Evolutionary conservation across 2,329 filamentous ascomycete genomes (phyloP).

Genomic region (Nannizzia gypsea): DNA sequence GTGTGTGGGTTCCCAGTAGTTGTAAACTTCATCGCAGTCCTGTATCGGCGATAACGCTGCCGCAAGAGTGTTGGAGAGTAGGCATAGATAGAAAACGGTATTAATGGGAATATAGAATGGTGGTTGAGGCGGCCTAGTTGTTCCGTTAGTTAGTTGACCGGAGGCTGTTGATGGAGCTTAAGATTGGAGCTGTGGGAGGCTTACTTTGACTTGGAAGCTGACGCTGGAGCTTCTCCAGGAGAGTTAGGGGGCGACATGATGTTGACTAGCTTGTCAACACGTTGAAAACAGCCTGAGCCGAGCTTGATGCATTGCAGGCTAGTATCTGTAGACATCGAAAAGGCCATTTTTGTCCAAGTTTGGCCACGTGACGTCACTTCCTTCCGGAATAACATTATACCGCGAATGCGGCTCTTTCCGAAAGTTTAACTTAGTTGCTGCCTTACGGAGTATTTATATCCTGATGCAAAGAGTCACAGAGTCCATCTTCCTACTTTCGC

Average conservation of each 20-base stretch:
- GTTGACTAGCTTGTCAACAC: neutral
- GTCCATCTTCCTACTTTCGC: neutral
- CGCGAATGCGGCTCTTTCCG: neutral
- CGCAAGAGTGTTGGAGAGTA: conserved; percentile 60
- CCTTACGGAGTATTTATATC: neutral
- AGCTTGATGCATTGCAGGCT: neutral
- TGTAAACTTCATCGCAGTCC: conserved; percentile 97
- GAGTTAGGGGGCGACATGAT: neutral
- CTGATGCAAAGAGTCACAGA: neutral
- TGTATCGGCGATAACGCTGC: conserved; percentile 82
- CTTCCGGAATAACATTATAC: neutral
- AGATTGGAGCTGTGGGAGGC: too few species aligned
- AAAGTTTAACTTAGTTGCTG: neutral
- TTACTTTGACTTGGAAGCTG: neutral
- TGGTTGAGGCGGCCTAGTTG: conserved; percentile 20
- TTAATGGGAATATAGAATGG: conserved; percentile 59
- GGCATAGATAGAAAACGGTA: conserved; percentile 67
- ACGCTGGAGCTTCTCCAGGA: neutral
- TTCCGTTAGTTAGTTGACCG: neutral
- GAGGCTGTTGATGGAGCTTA: neutral
- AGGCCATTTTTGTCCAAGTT: neutral
- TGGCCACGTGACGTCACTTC: neutral
- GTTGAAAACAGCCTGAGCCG: neutral
- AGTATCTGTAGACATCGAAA: neutral
- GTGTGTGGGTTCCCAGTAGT: conserved; percentile 96